phyloP scores from a whole-genome alignment of 192 early-diverging fungal species.

The Radiomyces spectabilis region DNA sequence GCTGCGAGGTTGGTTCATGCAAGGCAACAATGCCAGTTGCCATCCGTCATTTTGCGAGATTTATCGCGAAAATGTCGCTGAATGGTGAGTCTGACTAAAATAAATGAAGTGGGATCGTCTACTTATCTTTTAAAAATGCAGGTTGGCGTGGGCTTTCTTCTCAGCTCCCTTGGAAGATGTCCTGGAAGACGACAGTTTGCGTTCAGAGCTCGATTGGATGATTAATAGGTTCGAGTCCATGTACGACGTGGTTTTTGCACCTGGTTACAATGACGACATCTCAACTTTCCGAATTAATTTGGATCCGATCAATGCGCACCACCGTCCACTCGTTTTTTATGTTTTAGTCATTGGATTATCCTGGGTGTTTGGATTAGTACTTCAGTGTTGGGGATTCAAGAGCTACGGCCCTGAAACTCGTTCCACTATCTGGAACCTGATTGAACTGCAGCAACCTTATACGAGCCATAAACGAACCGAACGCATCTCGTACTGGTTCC shows the following conservation, averaged over 20 bases:
- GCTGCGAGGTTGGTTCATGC: slow-evolving; percentile 19
- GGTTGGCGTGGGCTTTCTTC: slow-evolving; percentile 27
- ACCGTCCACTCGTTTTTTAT: slow-evolving; percentile 24
- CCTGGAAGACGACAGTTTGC: background rate
- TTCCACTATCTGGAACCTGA: background rate
- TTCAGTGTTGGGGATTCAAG: slow-evolving; percentile 16
- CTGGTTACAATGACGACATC: slow-evolving; percentile 15
- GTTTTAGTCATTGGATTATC: slow-evolving; percentile 3
- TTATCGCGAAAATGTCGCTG: slow-evolving; percentile 18
- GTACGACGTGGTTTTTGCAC: slow-evolving; percentile 4
- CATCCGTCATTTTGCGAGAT: slow-evolving; percentile 7
- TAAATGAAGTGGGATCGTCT: background rate
- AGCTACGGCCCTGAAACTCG: slow-evolving; percentile 8
- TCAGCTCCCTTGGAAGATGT: slow-evolving; percentile 8
- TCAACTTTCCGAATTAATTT: slow-evolving; percentile 18
- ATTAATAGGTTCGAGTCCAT: slow-evolving; percentile 5
- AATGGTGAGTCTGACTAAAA: too few species aligned
- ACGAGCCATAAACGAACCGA: background rate
- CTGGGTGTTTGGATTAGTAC: background rate
- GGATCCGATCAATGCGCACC: slow-evolving; percentile 22
- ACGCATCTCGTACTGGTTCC: slow-evolving; percentile 24
- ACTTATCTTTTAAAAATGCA: background rate
- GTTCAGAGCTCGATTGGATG: slow-evolving; percentile 12
- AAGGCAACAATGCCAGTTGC: background rate
- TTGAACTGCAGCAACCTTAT: background rate